Evolutionary conservation across 2,329 filamentous ascomycete species (phyloP), one percentile per base, ranked within the genome.

Genomic region (Aureobasidium sp.): DNA sequence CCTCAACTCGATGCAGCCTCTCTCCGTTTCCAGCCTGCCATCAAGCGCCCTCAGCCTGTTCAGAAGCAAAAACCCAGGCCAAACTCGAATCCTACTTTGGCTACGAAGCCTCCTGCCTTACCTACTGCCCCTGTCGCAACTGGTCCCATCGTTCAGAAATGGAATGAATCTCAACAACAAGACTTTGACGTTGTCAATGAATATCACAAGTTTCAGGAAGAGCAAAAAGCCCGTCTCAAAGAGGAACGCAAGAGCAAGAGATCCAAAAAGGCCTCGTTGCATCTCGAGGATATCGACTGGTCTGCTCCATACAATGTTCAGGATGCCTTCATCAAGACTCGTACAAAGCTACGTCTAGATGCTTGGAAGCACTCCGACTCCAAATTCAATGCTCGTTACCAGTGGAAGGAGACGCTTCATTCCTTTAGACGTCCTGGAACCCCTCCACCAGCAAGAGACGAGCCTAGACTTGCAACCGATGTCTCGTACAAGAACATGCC

Each of bases 231-330:
- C 17, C 89, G 90, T 15, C 86, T 90, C 64, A 88, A 87, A 76
- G 91, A 89, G 75, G 87, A 75, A 89, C 89, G 80, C 87, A 87
- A 73, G 83, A 84, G 69, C 82, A 85, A 64, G 81, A 83, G 66
- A 79, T 84, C 6, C 78, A 80, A 51, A 74, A 81, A 34, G 74
- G 76, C 64, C 65, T 39, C 51, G 36, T 59, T 39, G 64, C 66
- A 64, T 5, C 29, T 50, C 4, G 41, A 53, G 20, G 62, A 62
- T 29, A 59, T 64, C 15, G 87, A 96, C 71, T 97, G 92, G 92
- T 89, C 96, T 72, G 91, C 95, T 72, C 84, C 94, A 27, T 97
- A 96, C 72, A 92, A 96, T 70, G 90, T 91, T 0, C 80, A 87
- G 12, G 80, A 89, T 43, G 92, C 92, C 9, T 60, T 60, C 10